Conservation (phyloP, 2,329 filamentous ascomycete genomes). For the Claviceps arundinis region DNA sequence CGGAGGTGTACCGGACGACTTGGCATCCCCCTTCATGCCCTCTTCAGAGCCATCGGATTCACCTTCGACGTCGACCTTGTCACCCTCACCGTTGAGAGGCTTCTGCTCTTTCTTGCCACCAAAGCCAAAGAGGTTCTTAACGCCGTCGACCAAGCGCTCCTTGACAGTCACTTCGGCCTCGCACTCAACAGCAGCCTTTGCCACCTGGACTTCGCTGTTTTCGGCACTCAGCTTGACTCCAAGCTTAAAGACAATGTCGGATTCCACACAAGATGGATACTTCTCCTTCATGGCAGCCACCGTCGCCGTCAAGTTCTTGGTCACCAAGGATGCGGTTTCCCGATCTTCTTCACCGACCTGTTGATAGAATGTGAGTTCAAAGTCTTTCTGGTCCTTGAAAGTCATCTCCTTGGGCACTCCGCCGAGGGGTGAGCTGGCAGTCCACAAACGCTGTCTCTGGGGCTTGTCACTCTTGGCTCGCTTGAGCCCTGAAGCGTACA, state of each 20-base stretch:
- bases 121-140: slow-evolving; percentile 93
- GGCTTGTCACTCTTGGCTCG: slow-evolving; percentile 58
- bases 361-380: slow-evolving; percentile 69
- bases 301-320: slow-evolving; percentile 75
- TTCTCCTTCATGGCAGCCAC: slow-evolving; percentile 67
- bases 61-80: slow-evolving; percentile 24
- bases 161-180: slow-evolving; percentile 62
- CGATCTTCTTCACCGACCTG: slow-evolving; percentile 45
- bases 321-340: slow-evolving; percentile 53
- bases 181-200: slow-evolving; percentile 68
- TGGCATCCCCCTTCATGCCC: slow-evolving; percentile 28
- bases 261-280: slow-evolving; percentile 56
- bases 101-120: slow-evolving; percentile 77
- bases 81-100: slow-evolving; percentile 51
- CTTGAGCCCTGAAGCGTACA: slow-evolving; percentile 62
- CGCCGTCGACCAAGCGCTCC: slow-evolving; percentile 76
- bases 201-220: slow-evolving; percentile 68
- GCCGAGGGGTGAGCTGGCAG: slow-evolving; percentile 60
- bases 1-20: slow-evolving; percentile 12
- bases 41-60: slow-evolving; percentile 22
- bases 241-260: slow-evolving; percentile 70
- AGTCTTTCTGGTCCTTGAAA: slow-evolving; percentile 71
- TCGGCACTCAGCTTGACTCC: slow-evolving; percentile 57
- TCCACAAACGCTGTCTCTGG: slow-evolving; percentile 73
- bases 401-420: slow-evolving; percentile 69